phyloP scores from a whole-genome alignment of 2,329 filamentous ascomycete genomes.

The Colletotrichum cordylinicola region DNA sequence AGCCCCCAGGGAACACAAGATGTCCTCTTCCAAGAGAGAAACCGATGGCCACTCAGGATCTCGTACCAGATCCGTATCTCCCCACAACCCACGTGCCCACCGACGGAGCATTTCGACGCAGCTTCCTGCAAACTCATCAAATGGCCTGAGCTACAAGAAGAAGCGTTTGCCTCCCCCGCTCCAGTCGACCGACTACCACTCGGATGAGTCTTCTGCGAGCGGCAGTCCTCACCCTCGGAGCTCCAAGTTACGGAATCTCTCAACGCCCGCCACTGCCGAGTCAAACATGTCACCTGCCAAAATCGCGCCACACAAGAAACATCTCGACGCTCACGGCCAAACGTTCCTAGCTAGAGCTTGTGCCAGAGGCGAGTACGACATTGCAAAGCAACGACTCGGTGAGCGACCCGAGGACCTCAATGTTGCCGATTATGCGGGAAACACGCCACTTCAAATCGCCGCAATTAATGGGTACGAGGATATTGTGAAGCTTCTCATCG shows the following conservation, averaged over 20 bases:
- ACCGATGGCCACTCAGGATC: slow-evolving; percentile 34
- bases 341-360: slow-evolving; percentile 91
- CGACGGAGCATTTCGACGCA: slow-evolving; percentile 71
- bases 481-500: slow-evolving; percentile 86
- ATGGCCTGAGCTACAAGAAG: slow-evolving; percentile 65
- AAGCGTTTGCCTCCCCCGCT: slow-evolving; percentile 66
- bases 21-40: slow-evolving; percentile 34
- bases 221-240: slow-evolving; percentile 65
- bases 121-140: slow-evolving; percentile 58
- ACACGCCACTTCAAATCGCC: slow-evolving; percentile 93
- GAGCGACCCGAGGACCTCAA: slow-evolving; percentile 90
- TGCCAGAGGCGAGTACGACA: slow-evolving; percentile 82
- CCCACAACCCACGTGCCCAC: slow-evolving; percentile 61
- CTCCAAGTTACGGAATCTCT: slow-evolving; percentile 61
- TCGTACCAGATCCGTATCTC: slow-evolving; percentile 60
- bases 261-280: slow-evolving; percentile 62
- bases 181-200: slow-evolving; percentile 68
- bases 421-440: slow-evolving; percentile 91
- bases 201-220: slow-evolving; percentile 69
- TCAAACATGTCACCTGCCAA: slow-evolving; percentile 71
- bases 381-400: slow-evolving; percentile 74
- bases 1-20: slow-evolving; percentile 33
- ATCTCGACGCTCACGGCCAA: slow-evolving; percentile 90
- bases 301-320: slow-evolving; percentile 78
- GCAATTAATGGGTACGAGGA: slow-evolving; percentile 85